Evolutionary conservation across 805 yeast genomes (phyloP).

Genomic region (Yarrowia alimentaria): DNA sequence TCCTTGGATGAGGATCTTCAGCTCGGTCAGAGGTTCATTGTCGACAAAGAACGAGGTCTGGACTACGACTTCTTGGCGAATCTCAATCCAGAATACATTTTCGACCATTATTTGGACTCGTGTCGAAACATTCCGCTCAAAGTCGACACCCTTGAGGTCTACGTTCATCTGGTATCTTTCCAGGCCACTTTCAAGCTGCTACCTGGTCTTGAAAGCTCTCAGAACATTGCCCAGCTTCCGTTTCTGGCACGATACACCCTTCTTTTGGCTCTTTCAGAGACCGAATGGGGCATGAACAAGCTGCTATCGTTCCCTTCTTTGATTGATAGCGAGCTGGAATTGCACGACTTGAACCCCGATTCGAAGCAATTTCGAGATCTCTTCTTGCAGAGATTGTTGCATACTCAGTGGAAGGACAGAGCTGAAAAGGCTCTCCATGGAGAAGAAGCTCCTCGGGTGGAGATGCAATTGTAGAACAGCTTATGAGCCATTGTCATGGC

Average conservation of each 20-base stretch:
- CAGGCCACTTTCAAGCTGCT: constrained; percentile 2
- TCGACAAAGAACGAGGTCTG: constrained; percentile 16
- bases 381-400: background rate
- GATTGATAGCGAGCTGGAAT: constrained; percentile 6
- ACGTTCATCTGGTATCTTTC: background rate
- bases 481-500: too few relatives aligned
- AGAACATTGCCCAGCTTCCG: background rate
- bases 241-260: constrained; percentile 21
- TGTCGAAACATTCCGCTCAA: background rate
- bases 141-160: constrained; percentile 1
- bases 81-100: constrained; percentile 1
- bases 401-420: constrained; percentile 10
- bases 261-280: background rate
- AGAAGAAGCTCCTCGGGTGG: constrained; percentile 6
- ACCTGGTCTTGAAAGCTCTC: background rate
- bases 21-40: constrained; percentile 6
- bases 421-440: constrained; percentile 10
- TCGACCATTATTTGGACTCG: background rate
- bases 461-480: constrained; percentile 7
- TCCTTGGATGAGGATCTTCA: background rate
- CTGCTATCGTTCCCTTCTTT: constrained; percentile 13
- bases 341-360: constrained; percentile 16
- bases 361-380: background rate
- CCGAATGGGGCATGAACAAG: constrained; percentile 4
- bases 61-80: constrained; percentile 11